Base-by-base conservation (phyloP, 2,329 filamentous ascomycete species). In the Apiospora arundinis region DNA sequence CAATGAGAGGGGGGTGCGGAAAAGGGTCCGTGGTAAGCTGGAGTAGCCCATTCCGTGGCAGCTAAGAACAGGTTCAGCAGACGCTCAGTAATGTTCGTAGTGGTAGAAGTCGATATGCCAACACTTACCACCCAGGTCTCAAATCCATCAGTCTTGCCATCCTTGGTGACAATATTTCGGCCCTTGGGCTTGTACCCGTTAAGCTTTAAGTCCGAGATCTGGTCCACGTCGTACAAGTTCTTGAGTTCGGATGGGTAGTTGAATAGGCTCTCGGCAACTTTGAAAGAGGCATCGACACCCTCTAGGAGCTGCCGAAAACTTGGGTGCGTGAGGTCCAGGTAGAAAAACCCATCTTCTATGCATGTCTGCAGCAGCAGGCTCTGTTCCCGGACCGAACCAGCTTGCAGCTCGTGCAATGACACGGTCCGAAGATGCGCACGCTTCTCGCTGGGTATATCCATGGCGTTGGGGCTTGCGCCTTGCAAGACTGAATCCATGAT, bases 151-250 rank as follows among this genome's bases (percentile, higher is more conserved):
- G 25, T 65, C 9, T 37, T 45, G 25, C 60, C 68, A 9, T 25
- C 42, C 28, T 42, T 70, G 23, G 28, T 66, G 7, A 48, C 69
- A 16, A 70, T n/a, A 12, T 70, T 70, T 11, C 69, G 40, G 11
- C 69, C 69, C n/a, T 65, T 70, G 11, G 69, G 69, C 42, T 70
- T 70, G 44, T 70, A 70, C 4, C 69, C 56, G 18, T 70, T 70
- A 25, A 66, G 23, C 25, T 70, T 70, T 4, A 49, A 25, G n/a
- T 67, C 52, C 21, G 69, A 70, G 25, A 70, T 11, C 44, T 66
- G 40, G 44, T 70, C 69, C 18, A 70, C 69, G 40, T 70, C 69
- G 25, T 52, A 70, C 28, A 49, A 32, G 44, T 6, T 66, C 40
- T 70, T 70, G 16, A 66, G 9, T 4, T 45, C 69, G 9, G 25